A percentile compares a stretch with the other conserved stretches of the same genome.
phyloP scores from a whole-genome alignment of 257 asterid species.

The Nicotiana paniculata region DNA sequence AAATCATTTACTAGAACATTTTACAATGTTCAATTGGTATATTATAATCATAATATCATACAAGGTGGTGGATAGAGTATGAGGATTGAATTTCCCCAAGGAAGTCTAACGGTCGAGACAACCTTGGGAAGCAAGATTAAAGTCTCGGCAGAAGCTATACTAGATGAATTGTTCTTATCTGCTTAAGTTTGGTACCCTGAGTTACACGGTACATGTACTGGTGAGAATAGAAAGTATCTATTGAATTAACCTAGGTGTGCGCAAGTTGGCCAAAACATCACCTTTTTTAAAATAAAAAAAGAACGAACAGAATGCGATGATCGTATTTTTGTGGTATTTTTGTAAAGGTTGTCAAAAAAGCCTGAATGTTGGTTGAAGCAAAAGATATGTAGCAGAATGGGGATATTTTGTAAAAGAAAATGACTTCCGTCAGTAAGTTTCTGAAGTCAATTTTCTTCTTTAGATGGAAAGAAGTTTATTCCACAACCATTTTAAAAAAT shows the following conservation, averaged over 20 bases:
- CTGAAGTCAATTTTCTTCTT: neutral
- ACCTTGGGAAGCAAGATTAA: neutral
- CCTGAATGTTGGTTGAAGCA: neutral
- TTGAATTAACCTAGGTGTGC: neutral
- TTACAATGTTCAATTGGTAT: neutral
- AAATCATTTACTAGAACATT: neutral
- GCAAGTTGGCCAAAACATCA: neutral
- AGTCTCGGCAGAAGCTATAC: neutral
- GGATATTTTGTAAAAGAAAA: neutral
- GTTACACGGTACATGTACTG: neutral
- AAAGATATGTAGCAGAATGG: neutral
- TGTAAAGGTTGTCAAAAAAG: neutral
- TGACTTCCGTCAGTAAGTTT: neutral
- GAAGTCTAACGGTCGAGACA: neutral
- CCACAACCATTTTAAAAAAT: neutral
- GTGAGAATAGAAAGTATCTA: neutral
- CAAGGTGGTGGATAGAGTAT: neutral
- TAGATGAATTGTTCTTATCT: neutral
- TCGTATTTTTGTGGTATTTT: neutral
- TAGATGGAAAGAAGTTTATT: neutral
- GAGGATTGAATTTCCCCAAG: neutral
- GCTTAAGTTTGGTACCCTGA: neutral
- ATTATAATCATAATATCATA: neutral
- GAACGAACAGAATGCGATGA: neutral
- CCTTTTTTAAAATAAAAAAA: neutral